phyloP scores from a whole-genome alignment of 2,329 filamentous ascomycete species.

The Hypoxylon sp. region DNA sequence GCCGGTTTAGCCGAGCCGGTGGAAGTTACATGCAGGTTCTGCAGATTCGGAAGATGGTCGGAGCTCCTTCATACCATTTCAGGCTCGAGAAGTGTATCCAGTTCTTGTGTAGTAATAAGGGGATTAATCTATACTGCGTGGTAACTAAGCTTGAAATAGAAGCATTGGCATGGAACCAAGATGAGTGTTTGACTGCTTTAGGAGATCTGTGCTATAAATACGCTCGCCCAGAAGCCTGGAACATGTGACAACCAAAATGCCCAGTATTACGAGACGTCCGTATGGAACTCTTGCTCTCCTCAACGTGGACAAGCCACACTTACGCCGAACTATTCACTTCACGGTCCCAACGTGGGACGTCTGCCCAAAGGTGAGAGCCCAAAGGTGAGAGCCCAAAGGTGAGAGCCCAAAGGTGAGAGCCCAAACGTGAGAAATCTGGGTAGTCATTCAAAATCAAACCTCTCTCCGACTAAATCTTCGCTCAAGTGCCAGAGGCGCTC shows the following conservation, averaged over 20 bases:
- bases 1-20: conserved; percentile 40
- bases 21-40: conserved; percentile 10
- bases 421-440: not conserved
- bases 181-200: conserved; percentile 12
- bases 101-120: conserved; percentile 19
- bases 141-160: conserved; percentile 36
- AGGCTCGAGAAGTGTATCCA: conserved; percentile 11
- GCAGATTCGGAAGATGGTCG: conserved; percentile 17
- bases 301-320: not conserved
- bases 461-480: conserved; percentile 58
- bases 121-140: conserved; percentile 25
- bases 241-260: conserved; percentile 2
- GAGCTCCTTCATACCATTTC: conserved; percentile 19
- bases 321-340: not conserved
- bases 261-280: not conserved
- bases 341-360: not conserved
- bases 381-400: too few relatives aligned
- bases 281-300: not conserved
- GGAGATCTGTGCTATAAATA: conserved; percentile 29
- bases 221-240: conserved; percentile 18
- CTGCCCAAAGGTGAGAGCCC: not conserved
- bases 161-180: conserved; percentile 14
- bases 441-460: conserved; percentile 51
- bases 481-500: conserved; percentile 60
- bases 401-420: too few relatives aligned